Conservation (phyloP, 495 filamentous ascomycete genomes). For the Peziza echinospora region DNA sequence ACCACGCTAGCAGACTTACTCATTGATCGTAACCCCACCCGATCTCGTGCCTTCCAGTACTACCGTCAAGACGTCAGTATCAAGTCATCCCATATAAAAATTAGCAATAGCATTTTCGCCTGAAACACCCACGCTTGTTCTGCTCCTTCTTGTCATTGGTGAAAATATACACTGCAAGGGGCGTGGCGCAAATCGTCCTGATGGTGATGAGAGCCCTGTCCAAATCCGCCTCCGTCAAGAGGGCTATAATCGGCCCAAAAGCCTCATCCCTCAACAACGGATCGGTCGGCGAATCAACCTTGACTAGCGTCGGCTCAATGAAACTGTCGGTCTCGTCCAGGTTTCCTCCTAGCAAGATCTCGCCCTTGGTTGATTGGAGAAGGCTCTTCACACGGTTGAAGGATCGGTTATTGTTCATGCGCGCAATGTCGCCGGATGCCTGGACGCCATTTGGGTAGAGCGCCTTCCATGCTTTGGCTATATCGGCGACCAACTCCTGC, state of each 20-base stretch:
- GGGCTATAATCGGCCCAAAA: slow-evolving; percentile 72
- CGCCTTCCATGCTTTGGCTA: slow-evolving; percentile 47
- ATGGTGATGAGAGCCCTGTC: slow-evolving; percentile 43
- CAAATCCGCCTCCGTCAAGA: slow-evolving; percentile 54
- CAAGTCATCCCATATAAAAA: too few relatives aligned
- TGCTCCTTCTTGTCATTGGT: slow-evolving; percentile 53
- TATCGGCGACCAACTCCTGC: slow-evolving; percentile 46
- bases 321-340: slow-evolving; percentile 48
- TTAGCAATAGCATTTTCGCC: too few relatives aligned
- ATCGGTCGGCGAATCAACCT: slow-evolving; percentile 59
- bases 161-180: slow-evolving; percentile 66
- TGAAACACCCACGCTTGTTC: too few relatives aligned
- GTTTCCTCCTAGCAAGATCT: slow-evolving; percentile 65
- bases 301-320: slow-evolving; percentile 69
- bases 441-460: slow-evolving; percentile 73
- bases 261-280: slow-evolving; percentile 58
- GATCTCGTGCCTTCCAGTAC: slow-evolving; percentile 22
- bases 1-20: too few relatives aligned
- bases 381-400: slow-evolving; percentile 75
- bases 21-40: slow-evolving; percentile 63
- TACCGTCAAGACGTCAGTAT: too few relatives aligned
- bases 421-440: slow-evolving; percentile 44
- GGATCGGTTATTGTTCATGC: slow-evolving; percentile 55
- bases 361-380: slow-evolving; percentile 60
- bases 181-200: slow-evolving; percentile 52